Percentiles rank a stretch among this genome's conserved stretches.
phyloP scores from a whole-genome alignment of 495 filamentous ascomycete species.

The Viridothelium virens region DNA sequence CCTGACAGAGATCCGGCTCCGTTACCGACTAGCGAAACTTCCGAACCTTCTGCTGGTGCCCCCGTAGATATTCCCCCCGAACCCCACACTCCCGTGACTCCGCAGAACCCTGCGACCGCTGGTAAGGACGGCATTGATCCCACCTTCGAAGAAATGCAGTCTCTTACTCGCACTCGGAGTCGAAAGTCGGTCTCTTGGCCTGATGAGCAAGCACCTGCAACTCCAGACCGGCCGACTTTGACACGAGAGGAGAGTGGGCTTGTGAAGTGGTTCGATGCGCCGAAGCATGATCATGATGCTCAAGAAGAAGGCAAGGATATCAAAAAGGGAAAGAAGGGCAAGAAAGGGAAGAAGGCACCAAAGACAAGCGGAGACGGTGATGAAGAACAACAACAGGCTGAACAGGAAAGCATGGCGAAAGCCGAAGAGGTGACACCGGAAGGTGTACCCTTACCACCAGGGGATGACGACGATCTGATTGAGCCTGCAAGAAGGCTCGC shows the following conservation, averaged over 20 bases:
- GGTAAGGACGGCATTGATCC: background rate
- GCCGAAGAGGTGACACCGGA: background rate
- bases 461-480: conserved; percentile 9
- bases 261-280: background rate
- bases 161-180: background rate
- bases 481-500: background rate
- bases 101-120: background rate
- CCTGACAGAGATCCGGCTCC: background rate
- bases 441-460: conserved; percentile 3
- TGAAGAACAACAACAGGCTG: conserved; percentile 3
- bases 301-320: background rate
- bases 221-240: background rate
- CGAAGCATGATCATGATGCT: background rate
- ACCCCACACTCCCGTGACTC: background rate
- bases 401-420: background rate
- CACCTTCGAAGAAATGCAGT: conserved; percentile 1
- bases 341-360: conserved; percentile 28
- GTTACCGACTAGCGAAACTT: background rate
- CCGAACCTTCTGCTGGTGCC: background rate
- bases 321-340: conserved; percentile 24
- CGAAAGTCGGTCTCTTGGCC: conserved; percentile 1
- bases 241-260: conserved; percentile 5
- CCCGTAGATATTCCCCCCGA: background rate
- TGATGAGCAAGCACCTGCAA: background rate
- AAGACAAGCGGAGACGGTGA: conserved; percentile 1